phyloP scores from a whole-genome alignment of 2,329 filamentous ascomycete genomes.

The Venturiaceae sp. region DNA sequence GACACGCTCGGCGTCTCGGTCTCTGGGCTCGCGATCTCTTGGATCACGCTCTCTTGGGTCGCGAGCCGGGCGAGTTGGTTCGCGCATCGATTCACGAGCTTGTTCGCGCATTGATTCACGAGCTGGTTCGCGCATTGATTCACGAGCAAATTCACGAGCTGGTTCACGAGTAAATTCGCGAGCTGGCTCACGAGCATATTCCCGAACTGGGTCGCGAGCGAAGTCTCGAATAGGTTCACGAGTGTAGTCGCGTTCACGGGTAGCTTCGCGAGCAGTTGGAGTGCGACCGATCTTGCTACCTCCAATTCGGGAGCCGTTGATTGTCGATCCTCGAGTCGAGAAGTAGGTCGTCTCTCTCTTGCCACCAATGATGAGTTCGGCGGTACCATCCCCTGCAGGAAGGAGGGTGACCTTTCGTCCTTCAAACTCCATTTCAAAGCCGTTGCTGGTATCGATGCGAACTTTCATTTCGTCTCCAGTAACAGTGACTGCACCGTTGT shows the following conservation, averaged over 20 bases:
- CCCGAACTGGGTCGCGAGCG: not conserved
- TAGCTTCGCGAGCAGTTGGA: not conserved
- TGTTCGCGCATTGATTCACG: not conserved
- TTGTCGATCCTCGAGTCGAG: slow-evolving; percentile 1
- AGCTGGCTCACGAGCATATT: not conserved
- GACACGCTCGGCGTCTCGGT: not conserved
- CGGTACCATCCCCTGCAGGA: slow-evolving; percentile 5
- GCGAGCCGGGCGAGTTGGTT: not conserved
- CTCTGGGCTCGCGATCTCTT: not conserved
- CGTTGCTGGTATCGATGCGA: slow-evolving; percentile 6
- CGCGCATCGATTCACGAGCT: not conserved
- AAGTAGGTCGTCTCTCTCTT: slow-evolving; percentile 2
- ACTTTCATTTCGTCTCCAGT: slow-evolving; percentile 6
- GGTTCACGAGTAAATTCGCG: not conserved
- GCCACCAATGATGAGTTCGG: slow-evolving; percentile 5
- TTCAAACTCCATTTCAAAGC: slow-evolving; percentile 8
- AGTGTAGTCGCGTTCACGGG: not conserved
- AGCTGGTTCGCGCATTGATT: not conserved
- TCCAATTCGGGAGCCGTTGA: not conserved
- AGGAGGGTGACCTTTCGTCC: slow-evolving; percentile 1
- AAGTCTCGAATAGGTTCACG: not conserved
- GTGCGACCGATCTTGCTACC: not conserved
- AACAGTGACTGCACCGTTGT: not conserved
- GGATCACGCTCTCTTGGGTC: not conserved
- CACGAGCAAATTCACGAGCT: not conserved